Base-by-base conservation (phyloP, 176 grass and related monocot species). In the Elymus sibiricus region DNA sequence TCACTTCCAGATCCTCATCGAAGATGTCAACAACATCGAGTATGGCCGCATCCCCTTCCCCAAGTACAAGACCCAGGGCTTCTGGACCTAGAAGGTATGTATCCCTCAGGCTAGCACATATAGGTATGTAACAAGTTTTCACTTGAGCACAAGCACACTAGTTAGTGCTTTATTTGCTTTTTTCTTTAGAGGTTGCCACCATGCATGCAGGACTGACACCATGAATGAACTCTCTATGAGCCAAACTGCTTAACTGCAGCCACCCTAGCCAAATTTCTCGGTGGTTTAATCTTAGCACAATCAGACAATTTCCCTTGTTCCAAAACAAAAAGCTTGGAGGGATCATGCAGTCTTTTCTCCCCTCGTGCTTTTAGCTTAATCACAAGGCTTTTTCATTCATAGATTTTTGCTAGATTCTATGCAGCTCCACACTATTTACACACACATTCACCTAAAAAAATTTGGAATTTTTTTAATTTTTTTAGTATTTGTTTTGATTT, bases 1-100 rank as follows among this genome's bases (percentile, higher is more conserved):
- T 46, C 94, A 94, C 76, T 96, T 90, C 76, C 82, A 93, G 16
- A 74, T 85, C 55, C 97, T 99, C 12, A 11, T 88, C 2, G 80
- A 91, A 6, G 97, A 99, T 21, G 59, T 96, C 43, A 77, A 84
- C 26, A 63, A 65, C 76, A 99, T 99, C 16, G 88, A 96, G 80
- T 44, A 82, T 0, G 90, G 82, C 5, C 76, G 86, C 0, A 85
- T 94, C 59, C 76, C 84, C 5, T 87, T 70, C 74, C 93, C 93
- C 64, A 89, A 92, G 63, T 99, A 96, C 88, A 94, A 85, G 56
- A 74, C 85, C 14, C 89, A 90, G 55, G 84, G 87, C 37, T 90
- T 84, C 80, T 87, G 84, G 82, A 87, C 77, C 75, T 29, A 84
- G 16, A 72, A 29, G 29, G 84, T 83, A 76, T 51, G 37, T 28